A percentile compares a stretch with the other conserved stretches of the same genome.
Evolutionary conservation across 2,329 filamentous ascomycete genomes (phyloP).

Genomic region (Trichophyton simii): DNA sequence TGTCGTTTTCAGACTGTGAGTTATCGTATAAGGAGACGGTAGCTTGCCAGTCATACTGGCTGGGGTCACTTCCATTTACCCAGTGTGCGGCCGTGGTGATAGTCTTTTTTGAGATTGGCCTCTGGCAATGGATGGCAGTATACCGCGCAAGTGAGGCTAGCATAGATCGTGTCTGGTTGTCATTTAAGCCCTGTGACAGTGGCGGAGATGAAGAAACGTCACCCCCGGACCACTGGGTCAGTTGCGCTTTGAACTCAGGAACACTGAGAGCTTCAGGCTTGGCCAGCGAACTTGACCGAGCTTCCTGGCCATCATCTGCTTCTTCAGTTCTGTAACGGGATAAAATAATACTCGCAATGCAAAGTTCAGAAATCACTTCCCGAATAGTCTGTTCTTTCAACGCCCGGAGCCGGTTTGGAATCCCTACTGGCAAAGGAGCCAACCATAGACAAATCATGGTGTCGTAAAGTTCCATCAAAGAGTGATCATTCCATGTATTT

Average conservation of each 20-base stretch:
- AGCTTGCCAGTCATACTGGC: slow-evolving; percentile 24
- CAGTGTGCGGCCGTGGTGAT: slow-evolving; percentile 26
- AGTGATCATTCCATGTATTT: slow-evolving; percentile 11
- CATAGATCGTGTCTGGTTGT: not conserved
- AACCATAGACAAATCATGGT: slow-evolving; percentile 27
- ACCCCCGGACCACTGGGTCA: not conserved
- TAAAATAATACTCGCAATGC: slow-evolving; percentile 22
- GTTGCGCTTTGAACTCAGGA: not conserved
- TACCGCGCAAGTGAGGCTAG: slow-evolving; percentile 19
- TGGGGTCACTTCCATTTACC: slow-evolving; percentile 23
- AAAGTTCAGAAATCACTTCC: slow-evolving; percentile 25
- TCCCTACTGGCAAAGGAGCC: slow-evolving; percentile 20
- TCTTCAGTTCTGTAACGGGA: not conserved
- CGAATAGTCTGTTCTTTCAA: slow-evolving; percentile 29
- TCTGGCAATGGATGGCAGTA: slow-evolving; percentile 18
- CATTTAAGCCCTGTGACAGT: not conserved
- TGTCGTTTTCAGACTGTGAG: not conserved
- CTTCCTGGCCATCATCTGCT: not conserved
- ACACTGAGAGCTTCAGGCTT: not conserved
- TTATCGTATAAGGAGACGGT: slow-evolving; percentile 7
- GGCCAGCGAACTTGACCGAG: not conserved
- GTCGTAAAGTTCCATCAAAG: slow-evolving; percentile 22
- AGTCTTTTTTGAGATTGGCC: slow-evolving; percentile 17
- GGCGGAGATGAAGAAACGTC: not conserved
- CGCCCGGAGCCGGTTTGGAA: slow-evolving; percentile 27